Conservation (phyloP, 768 basidiomycete genomes). For the Suillus clintonianus region DNA sequence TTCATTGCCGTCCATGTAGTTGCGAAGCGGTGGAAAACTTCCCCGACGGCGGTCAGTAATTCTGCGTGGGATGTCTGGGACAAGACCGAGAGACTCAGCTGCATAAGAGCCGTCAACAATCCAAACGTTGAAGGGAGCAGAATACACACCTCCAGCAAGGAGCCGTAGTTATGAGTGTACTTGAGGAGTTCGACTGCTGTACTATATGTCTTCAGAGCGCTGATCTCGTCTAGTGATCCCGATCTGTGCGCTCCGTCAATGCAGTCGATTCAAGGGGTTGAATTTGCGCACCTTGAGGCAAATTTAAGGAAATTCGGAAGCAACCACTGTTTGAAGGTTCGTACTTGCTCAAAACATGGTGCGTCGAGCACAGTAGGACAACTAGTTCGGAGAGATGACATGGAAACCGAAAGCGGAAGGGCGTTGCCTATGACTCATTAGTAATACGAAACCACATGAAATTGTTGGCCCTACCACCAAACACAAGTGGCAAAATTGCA, state of each 20-base stretch:
- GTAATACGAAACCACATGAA: not conserved
- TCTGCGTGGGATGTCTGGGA: constrained; percentile 53
- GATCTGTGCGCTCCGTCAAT: constrained; percentile 19
- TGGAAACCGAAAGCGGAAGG: constrained; percentile 32
- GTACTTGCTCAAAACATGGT: constrained; percentile 74
- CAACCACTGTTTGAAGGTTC: constrained; percentile 71
- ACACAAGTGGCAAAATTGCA: constrained; percentile 62
- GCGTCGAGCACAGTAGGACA: constrained; percentile 54
- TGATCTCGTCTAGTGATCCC: constrained; percentile 33
- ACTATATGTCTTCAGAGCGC: constrained; percentile 56
- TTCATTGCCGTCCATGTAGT: constrained; percentile 82
- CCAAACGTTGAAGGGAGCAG: not conserved
- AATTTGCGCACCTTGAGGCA: constrained; percentile 43
- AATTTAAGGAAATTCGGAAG: constrained; percentile 65
- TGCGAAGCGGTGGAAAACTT: constrained; percentile 69
- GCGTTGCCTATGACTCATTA: constrained; percentile 34
- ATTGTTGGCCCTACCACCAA: constrained; percentile 48
- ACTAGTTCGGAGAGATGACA: constrained; percentile 37
- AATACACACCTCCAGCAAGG: constrained; percentile 63
- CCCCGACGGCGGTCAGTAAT: constrained; percentile 62
- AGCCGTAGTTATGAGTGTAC: constrained; percentile 62
- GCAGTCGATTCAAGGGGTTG: not conserved
- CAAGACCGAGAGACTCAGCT: constrained; percentile 59
- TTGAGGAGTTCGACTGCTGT: constrained; percentile 61
- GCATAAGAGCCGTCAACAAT: constrained; percentile 10